Evolutionary conservation across 257 asterid species (phyloP).

Genomic region (Nicotiana attenuata): DNA sequence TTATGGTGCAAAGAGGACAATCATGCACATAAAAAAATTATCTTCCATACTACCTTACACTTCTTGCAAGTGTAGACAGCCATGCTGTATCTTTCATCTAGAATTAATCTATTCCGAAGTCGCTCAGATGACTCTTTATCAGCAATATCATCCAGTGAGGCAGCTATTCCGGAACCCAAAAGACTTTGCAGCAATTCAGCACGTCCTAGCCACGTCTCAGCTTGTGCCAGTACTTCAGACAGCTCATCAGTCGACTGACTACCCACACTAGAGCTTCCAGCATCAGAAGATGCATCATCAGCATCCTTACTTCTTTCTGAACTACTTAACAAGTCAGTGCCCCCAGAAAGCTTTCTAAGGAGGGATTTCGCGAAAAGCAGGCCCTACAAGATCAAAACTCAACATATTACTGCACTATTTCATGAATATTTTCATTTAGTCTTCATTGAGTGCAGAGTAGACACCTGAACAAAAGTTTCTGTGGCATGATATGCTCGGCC

Average conservation of each 20-base stretch:
- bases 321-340: constrained; percentile 60
- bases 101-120: constrained; percentile 87
- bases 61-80: constrained; percentile 96
- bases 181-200: constrained; percentile 96
- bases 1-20: constrained; percentile 6
- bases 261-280: constrained; percentile 90
- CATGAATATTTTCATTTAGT: constrained; percentile 7
- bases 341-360: constrained; percentile 83
- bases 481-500: constrained; percentile 98
- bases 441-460: constrained; percentile 18
- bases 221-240: constrained; percentile 71
- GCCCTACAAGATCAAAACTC: constrained; percentile 50
- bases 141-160: constrained; percentile 93
- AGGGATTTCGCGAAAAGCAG: constrained; percentile 75
- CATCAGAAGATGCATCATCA: constrained; percentile 90
- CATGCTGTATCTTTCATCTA: constrained; percentile 93
- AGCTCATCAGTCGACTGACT: constrained; percentile 87
- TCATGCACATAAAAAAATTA: neutral
- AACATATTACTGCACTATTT: constrained; percentile 11
- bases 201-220: constrained; percentile 86
- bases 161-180: constrained; percentile 95
- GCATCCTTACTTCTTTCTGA: constrained; percentile 72
- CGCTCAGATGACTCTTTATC: constrained; percentile 79
- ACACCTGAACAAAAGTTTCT: constrained; percentile 93
- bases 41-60: constrained; percentile 67